These are phyloP conservation scores for Physcia stellaris DNA, from an alignment of 495 filamentous ascomycete genomes.

Conservation along the genomic window DNA sequence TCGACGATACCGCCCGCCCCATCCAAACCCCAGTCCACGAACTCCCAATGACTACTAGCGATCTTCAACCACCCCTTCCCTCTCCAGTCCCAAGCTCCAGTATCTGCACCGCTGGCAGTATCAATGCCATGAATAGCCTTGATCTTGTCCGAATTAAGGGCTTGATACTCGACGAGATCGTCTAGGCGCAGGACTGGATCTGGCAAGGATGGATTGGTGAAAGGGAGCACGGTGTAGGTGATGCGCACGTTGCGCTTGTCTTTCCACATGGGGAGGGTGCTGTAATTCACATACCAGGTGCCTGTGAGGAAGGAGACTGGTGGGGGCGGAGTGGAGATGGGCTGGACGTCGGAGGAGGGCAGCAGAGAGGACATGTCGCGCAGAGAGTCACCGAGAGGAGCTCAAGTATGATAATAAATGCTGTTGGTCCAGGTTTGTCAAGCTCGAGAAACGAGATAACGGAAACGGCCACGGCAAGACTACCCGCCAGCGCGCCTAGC, in stretches of 20 bases:
- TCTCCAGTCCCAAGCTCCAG: constrained; percentile 52
- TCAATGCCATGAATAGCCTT: constrained; percentile 52
- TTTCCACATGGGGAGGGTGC: constrained; percentile 63
- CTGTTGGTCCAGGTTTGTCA: too few relatives aligned
- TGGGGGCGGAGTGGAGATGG: too few relatives aligned
- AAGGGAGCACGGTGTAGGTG: constrained; percentile 43
- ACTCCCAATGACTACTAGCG: constrained; percentile 56
- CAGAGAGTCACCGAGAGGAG: too few relatives aligned
- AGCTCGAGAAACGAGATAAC: too few relatives aligned
- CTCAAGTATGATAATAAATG: too few relatives aligned
- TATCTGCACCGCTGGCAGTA: constrained; percentile 28
- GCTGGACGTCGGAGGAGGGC: too few relatives aligned
- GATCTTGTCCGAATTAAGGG: constrained; percentile 30
- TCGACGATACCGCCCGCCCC: too few relatives aligned
- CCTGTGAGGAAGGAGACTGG: constrained; percentile 44
- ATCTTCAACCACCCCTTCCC: constrained; percentile 55
- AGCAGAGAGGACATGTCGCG: too few relatives aligned
- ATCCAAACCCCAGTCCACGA: constrained; percentile 50
- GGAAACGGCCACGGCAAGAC: too few relatives aligned
- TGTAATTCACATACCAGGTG: constrained; percentile 65
- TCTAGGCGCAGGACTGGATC: constrained; percentile 29
- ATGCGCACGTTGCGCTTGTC: constrained; percentile 56
- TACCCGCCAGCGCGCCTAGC: too few relatives aligned
- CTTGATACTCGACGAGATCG: constrained; percentile 54
- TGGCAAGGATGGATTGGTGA: constrained; percentile 8